phyloP scores from a whole-genome alignment of 805 yeast genomes.

The Candida xiaguanensis region DNA sequence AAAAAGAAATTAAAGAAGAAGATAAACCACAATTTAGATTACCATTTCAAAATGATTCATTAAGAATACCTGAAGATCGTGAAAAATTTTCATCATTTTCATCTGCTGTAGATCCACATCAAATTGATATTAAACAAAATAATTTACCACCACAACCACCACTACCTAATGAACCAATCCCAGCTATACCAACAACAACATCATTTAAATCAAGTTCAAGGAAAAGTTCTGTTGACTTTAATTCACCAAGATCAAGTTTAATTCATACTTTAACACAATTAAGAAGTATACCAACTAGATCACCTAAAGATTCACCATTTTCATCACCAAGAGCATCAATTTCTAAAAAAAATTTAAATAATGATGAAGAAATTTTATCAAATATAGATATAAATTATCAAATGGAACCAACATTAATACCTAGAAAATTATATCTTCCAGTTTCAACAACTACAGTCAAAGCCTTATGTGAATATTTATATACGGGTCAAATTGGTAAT shows the following conservation, averaged over 20 bases:
- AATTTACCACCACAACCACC: constrained; percentile 57
- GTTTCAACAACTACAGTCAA: constrained; percentile 56
- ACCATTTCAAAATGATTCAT: constrained; percentile 58
- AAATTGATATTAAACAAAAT: constrained; percentile 19
- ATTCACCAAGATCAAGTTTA: constrained; percentile 39
- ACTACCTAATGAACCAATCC: constrained; percentile 52
- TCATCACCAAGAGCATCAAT: constrained; percentile 49
- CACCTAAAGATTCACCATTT: constrained; percentile 38
- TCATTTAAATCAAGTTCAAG: constrained; percentile 35
- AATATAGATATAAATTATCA: constrained; percentile 31
- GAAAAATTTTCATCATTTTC: constrained; percentile 7
- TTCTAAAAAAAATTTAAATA: constrained; percentile 19
- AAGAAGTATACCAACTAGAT: constrained; percentile 33
- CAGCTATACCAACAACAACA: constrained; percentile 34
- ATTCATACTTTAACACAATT: constrained; percentile 38
- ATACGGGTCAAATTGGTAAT: constrained; percentile 76
- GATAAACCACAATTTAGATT: constrained; percentile 54
- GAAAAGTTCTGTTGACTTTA: constrained; percentile 32
- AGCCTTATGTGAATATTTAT: constrained; percentile 69
- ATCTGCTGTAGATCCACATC: constrained; percentile 25
- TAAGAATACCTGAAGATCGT: background rate
- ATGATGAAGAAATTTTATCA: constrained; percentile 16
- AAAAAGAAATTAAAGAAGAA: constrained; percentile 10
- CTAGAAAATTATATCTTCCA: constrained; percentile 68
- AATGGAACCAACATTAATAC: constrained; percentile 62